These are phyloP conservation scores for Lagerstroemia speciosa DNA, from an alignment of 345 rosid species.

Conservation along the genomic window DNA sequence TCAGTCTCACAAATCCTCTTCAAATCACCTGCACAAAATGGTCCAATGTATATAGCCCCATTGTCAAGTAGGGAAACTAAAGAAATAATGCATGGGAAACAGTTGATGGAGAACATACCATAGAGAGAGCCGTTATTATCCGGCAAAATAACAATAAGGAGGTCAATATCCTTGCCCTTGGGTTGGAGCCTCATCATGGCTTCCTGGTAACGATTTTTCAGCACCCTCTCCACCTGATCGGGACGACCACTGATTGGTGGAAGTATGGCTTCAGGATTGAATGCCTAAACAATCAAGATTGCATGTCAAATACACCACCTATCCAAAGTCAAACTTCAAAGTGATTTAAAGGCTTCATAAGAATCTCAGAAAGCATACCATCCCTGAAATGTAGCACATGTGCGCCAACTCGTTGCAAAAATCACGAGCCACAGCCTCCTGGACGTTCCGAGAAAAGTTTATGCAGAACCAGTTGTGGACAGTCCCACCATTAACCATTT, in stretches of 20 bases:
- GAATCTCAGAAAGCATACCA: constrained; percentile 38
- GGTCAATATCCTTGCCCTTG: constrained; percentile 74
- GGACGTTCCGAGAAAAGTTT: constrained; percentile 76
- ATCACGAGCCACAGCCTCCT: constrained; percentile 57
- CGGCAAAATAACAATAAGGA: constrained; percentile 86
- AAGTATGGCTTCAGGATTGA: constrained; percentile 69
- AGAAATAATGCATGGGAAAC: background rate
- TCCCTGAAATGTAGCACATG: constrained; percentile 87
- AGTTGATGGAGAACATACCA: constrained; percentile 32
- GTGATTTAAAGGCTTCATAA: background rate
- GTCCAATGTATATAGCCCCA: background rate
- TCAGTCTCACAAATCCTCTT: constrained; percentile 97
- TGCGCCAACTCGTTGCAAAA: constrained; percentile 91
- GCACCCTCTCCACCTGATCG: constrained; percentile 77
- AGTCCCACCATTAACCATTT: constrained; percentile 97
- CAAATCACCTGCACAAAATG: constrained; percentile 62
- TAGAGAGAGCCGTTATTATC: constrained; percentile 97
- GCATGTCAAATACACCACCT: constrained; percentile 7
- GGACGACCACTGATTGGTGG: constrained; percentile 64
- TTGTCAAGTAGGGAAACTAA: background rate
- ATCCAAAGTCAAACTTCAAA: background rate
- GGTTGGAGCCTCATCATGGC: constrained; percentile 58
- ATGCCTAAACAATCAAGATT: constrained; percentile 44
- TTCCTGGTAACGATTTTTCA: constrained; percentile 79
- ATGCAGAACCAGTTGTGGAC: constrained; percentile 88